Evolutionary conservation across 202 grass and related monocot genomes (phyloP).

Genomic region (Cymbopogon flexuosus): DNA sequence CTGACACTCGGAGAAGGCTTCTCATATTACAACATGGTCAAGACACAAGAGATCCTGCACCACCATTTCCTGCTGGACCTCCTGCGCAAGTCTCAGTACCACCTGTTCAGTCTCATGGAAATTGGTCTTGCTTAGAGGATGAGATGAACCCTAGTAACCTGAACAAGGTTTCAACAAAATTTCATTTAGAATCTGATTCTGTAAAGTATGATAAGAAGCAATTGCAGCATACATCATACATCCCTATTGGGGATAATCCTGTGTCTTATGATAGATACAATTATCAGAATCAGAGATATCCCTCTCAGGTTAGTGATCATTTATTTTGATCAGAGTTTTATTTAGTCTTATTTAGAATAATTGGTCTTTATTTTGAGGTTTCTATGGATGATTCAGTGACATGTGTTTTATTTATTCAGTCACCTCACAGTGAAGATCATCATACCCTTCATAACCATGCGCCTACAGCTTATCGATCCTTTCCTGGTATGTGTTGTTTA

Average conservation of each 20-base stretch:
- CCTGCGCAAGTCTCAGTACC: slow-evolving; percentile 49
- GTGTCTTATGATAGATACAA: slow-evolving; percentile 53
- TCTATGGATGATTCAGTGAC: slow-evolving; percentile 18
- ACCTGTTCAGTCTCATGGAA: slow-evolving; percentile 57
- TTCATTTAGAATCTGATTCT: slow-evolving; percentile 50
- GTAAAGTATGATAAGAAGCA: slow-evolving; percentile 48
- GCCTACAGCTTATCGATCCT: slow-evolving; percentile 49
- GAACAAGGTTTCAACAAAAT: slow-evolving; percentile 34
- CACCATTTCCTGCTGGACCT: slow-evolving; percentile 47
- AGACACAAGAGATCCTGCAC: slow-evolving; percentile 70
- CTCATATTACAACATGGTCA: slow-evolving; percentile 97
- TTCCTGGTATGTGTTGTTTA: slow-evolving; percentile 55
- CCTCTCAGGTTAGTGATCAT: slow-evolving; percentile 47
- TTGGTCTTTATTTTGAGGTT: slow-evolving; percentile 12
- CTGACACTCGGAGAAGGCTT: slow-evolving; percentile 90
- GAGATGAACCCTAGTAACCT: slow-evolving; percentile 48
- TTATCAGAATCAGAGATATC: slow-evolving; percentile 62
- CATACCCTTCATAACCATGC: slow-evolving; percentile 40
- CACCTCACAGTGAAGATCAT: slow-evolving; percentile 44
- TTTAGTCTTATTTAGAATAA: background rate
- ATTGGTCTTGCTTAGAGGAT: slow-evolving; percentile 55
- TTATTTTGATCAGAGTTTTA: slow-evolving; percentile 16
- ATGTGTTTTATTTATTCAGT: slow-evolving; percentile 41
- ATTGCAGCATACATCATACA: slow-evolving; percentile 37
- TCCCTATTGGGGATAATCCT: slow-evolving; percentile 43